Conservation (phyloP, 257 asterid species). For the Solanum medicagineum region DNA sequence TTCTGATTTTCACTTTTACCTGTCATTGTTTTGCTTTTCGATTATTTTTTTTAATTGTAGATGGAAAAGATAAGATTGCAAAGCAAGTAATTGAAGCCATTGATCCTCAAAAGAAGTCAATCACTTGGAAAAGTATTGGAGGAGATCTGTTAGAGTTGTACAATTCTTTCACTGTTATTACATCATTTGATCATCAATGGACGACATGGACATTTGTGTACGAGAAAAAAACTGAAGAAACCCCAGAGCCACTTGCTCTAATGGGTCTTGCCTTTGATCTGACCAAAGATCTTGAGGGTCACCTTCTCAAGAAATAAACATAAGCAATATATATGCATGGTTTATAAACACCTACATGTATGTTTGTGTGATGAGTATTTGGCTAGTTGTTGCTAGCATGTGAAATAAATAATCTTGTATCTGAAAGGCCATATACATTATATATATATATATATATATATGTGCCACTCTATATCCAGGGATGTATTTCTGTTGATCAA, state of each 20-base stretch:
- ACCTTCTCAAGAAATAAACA: neutral
- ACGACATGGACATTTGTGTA: neutral
- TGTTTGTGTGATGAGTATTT: neutral
- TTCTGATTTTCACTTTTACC: too few species aligned
- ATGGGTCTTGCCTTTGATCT: neutral
- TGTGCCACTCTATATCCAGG: neutral
- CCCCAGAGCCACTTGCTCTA: neutral
- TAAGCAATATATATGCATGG: neutral
- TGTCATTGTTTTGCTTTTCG: neutral
- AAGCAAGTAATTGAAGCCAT: neutral
- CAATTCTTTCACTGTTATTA: neutral
- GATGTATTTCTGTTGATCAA: neutral
- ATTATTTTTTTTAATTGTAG: neutral
- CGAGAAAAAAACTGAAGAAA: neutral
- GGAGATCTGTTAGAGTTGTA: neutral
- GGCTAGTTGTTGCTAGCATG: neutral
- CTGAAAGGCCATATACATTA: neutral
- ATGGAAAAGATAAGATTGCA: neutral
- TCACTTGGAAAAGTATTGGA: neutral
- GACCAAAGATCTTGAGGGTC: neutral
- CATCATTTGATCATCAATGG: neutral
- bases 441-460: neutral
- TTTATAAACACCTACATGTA: neutral
- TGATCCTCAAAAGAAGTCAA: neutral
- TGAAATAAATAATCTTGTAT: neutral